Base-by-base conservation (phyloP, 768 basidiomycete species). In the Rhizopogon vesiculosus region DNA sequence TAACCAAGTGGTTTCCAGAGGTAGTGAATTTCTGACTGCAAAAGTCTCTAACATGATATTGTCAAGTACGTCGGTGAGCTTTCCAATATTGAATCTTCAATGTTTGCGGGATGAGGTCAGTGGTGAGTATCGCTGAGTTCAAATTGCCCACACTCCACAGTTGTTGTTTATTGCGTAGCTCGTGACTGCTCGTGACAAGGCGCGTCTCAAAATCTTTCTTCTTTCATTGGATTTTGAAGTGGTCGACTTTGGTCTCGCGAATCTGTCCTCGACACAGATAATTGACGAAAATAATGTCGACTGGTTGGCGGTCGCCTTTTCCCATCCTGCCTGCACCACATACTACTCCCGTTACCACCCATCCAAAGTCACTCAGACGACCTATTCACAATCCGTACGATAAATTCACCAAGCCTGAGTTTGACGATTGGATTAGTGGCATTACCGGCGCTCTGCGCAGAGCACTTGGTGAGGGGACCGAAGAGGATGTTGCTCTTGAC, bases 331-430 rank as follows among this genome's bases (percentile, higher is more conserved):
- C 44, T 28, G 56, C 22, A 6, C 56, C 56, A 35, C 56, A 56
- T 8, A 33, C 56, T 19, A 57, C 56, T 8, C 52, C 56, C 5
- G 42, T 39, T 33, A 57, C 56, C 9, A 8, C 49, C 40, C 42
- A 19, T 33, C 56, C 55, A 33, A 57, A 48, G 44, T 45, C 53
- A 1, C 61, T 64, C 18, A 75, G 76, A 18, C 70, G 82, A 6
- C 86, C 87, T 18, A 78, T 87, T 52, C 68, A 80, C 51, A 89
- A 89, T 62, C 87, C 87, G 1, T 89, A 84, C 66, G 86, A 89
- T 67, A 85, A 84, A 66, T 86, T 89, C 66, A 76, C 84, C 1
- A 77, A 83, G 64, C 71, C 74, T 1, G 81, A 88, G 59, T 89
- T 88, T 61, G 86, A 89, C 74, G 73, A 77, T 64, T 89, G 83